Evolutionary conservation across 345 rosid species (phyloP), one percentile per base, ranked within the genome.

Genomic region (Arabis hirsuta): DNA sequence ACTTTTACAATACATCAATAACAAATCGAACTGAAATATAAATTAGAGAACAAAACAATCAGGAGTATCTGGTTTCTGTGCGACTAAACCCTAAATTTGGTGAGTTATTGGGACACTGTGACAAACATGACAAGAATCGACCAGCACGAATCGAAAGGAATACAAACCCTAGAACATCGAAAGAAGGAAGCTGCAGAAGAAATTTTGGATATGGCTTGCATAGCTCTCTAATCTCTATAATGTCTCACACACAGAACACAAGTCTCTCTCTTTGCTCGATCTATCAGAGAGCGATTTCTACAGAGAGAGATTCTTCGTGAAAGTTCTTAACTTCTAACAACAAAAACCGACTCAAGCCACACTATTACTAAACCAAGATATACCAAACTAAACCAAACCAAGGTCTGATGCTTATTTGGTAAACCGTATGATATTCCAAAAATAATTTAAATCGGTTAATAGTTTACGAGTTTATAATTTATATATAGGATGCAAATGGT

Each of bases 181-280:
- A 62, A 32, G 2, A 72, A 62, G 63, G 69, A 62, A 4, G 48
- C 47, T 7, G 55, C 55, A 62, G 55, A 31, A 43, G 76, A 62
- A 72, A 62, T 45, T 53, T 53, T 72, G 2, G 69, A 53, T 46
- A 62, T 52, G 12, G 76, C 62, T 72, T 62, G 76, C 76, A 72
- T 72, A 38, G 62, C 34, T 71, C 43, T 67, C 16, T 36, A 36
- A 36, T 36, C 41, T 26, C 34, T 26, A 8, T 36, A 47, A 4
- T 34, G 55, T 14, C 12, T 22, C 50, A 42, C 20, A 39, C 24
- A 36, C 41, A 36, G 10, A 36, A 6, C 1, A 32, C 8, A 32
- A 36, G 20, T 57, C 31, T 27, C 2, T 3, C 38, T 22, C 16
- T 68, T 56, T 43, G 72, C 26, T 52, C 50, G 67, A 46, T 45